phyloP scores from a whole-genome alignment of 139 green algal species.

The Chlamydomonas sp. region DNA sequence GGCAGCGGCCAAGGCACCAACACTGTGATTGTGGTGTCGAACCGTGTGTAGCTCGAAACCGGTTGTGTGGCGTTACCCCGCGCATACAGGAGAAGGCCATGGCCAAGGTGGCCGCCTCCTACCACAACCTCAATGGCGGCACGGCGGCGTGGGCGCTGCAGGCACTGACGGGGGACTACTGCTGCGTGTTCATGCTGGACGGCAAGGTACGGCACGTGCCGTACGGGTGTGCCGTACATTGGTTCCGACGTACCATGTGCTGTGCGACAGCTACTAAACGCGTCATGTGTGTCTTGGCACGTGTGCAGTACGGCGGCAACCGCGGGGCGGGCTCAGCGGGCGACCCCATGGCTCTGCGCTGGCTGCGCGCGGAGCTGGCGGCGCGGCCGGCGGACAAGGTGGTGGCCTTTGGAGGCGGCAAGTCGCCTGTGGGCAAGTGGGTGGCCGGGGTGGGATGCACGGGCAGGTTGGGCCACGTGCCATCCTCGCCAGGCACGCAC shows the following conservation, averaged over 20 bases:
- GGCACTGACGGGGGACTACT: constrained; percentile 42
- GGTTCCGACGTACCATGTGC: no score
- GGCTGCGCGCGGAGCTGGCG: constrained; percentile 31
- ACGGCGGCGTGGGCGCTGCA: constrained; percentile 35
- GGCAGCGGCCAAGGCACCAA: no score
- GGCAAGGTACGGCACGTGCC: neutral
- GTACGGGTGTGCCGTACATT: no score
- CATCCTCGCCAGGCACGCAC: no score
- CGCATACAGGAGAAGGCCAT: constrained; percentile 36
- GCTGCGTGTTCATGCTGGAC: constrained; percentile 39
- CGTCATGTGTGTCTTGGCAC: no score
- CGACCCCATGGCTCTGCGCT: neutral
- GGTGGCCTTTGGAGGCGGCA: neutral
- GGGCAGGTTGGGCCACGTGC: no score
- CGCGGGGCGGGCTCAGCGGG: neutral
- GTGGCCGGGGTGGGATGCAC: no score
- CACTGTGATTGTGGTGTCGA: no score
- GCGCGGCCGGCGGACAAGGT: neutral
- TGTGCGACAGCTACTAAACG: no score
- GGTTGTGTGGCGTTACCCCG: neutral
- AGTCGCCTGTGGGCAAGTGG: neutral
- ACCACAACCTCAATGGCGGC: constrained; percentile 44
- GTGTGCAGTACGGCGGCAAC: constrained; percentile 17
- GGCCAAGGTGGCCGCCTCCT: constrained; percentile 37
- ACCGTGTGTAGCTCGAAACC: no score